Percentiles rank a stretch among this genome's conserved stretches.
Conservation (phyloP, 2,329 filamentous ascomycete species). For the Chalaropsis ovoidea region DNA sequence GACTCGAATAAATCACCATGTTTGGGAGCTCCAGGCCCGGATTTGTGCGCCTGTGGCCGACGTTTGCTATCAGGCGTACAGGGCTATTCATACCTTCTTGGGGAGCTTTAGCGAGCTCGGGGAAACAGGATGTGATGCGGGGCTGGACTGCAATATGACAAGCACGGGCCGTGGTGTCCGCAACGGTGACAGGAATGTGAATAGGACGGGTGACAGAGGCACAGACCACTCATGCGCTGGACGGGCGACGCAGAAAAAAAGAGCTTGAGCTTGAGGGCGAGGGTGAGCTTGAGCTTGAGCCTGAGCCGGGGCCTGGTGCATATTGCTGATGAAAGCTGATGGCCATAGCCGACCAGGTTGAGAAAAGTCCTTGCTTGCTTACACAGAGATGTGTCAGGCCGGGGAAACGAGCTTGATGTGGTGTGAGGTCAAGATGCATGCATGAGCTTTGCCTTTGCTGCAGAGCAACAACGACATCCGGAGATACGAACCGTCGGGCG, state of each 20-base stretch:
- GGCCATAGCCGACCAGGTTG: not conserved
- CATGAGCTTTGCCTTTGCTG: not conserved
- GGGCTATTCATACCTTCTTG: not conserved
- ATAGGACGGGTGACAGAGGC: not conserved
- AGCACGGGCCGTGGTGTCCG: not conserved
- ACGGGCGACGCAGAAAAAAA: not conserved
- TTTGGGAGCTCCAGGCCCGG: not conserved
- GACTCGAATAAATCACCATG: not conserved
- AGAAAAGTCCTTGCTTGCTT: not conserved
- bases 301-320: no score
- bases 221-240: not conserved
- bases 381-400: not conserved
- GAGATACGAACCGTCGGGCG: not conserved
- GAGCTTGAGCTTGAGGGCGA: not conserved
- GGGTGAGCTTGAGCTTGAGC: not conserved
- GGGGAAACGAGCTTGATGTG: not conserved
- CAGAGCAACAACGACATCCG: not conserved
- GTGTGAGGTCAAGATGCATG: not conserved
- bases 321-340: not conserved
- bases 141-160: not conserved
- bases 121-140: conserved; percentile 8
- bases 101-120: conserved; percentile 8
- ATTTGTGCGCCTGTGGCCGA: not conserved
- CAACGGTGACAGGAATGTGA: not conserved
- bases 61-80: not conserved